Conservation (phyloP, 805 yeast genomes). For the Myxozyma melibiosi region DNA sequence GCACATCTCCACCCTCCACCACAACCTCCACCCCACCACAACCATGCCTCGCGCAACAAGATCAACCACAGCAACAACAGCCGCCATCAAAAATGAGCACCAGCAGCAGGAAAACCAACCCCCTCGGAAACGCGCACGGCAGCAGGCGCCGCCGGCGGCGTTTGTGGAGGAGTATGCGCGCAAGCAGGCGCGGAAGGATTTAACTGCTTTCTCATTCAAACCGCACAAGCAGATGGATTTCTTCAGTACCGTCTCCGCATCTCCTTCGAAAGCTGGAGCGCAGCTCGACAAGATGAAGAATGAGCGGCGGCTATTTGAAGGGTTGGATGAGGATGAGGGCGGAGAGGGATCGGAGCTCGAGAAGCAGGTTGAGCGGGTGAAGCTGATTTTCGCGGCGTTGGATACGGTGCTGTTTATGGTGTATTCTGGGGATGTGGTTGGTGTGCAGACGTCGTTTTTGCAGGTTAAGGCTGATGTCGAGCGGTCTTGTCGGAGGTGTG, state of each 20-base stretch:
- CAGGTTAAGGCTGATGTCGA: background rate
- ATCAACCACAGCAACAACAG: too few species aligned
- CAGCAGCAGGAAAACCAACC: background rate
- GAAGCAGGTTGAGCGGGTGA: background rate
- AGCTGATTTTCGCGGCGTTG: background rate
- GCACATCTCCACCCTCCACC: too few species aligned
- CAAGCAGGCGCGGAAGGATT: background rate
- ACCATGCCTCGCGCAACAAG: background rate
- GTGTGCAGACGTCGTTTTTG: conserved; percentile 2
- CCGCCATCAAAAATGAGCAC: background rate
- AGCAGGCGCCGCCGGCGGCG: background rate
- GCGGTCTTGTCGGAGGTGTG: conserved; percentile 4
- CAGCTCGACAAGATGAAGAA: too few species aligned
- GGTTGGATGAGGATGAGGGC: background rate
- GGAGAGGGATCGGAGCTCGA: background rate
- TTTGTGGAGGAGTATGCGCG: background rate
- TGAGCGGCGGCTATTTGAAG: too few species aligned
- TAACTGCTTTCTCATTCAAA: background rate
- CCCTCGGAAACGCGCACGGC: background rate
- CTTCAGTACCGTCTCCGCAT: background rate
- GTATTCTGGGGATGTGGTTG: conserved; percentile 6
- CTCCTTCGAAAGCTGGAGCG: background rate
- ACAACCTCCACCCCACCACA: too few species aligned
- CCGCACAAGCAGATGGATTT: conserved; percentile 5
- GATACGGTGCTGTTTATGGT: conserved; percentile 3